Evolutionary conservation across 2,329 filamentous ascomycete genomes (phyloP), one percentile per base, ranked within the genome.

Genomic region (Nigrospora oryzae): DNA sequence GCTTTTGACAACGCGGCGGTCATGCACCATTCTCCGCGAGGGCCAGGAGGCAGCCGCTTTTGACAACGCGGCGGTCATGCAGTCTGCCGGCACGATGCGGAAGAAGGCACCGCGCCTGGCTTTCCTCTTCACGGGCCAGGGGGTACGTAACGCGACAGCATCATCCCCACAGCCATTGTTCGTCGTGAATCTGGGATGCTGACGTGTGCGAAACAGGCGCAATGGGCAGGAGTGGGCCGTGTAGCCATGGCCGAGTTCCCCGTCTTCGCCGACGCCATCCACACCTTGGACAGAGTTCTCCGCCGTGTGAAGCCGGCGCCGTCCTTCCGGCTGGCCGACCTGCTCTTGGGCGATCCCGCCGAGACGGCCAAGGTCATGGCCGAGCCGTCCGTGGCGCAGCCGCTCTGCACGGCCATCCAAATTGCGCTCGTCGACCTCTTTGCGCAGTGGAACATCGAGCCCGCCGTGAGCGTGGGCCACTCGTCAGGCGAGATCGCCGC

Each of bases 401-500:
- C 23, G 23, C 23, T 28, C 5, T 28, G 23, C 23, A 28, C 23
- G 23, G 70, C 65, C 15, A 52, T 71, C 45, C 67, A 74, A 49
- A 55, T 69, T 32, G 57, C 58, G 34, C 64, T 66, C 44, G 69
- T 72, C 40, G 64, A 67, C 31, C 54, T 64, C 14, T 62, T 66
- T 36, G 60, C 61, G 11, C 57, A 63, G 28, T 56, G 58, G 49
- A 52, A 65, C 37, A 51, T 71, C 30, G 57, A 52, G 3, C 56
- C 58, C 3, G 56, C 58, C 3, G 53, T 61, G 6, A 63, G 68
- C 37, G 44, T 63, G 1, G 55, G 66, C 5, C 72, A 73, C 16
- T 54, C 61, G 12, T 58, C 63, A 10, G 55, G 64, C 28, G 60
- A 76, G 45, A 71, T 74, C 23, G 72, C 71, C 42, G 61, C 73